These are phyloP conservation scores for Phytophthora chlamydospora DNA, from an alignment of 352 stramenopile genomes.

Conservation along the genomic window DNA sequence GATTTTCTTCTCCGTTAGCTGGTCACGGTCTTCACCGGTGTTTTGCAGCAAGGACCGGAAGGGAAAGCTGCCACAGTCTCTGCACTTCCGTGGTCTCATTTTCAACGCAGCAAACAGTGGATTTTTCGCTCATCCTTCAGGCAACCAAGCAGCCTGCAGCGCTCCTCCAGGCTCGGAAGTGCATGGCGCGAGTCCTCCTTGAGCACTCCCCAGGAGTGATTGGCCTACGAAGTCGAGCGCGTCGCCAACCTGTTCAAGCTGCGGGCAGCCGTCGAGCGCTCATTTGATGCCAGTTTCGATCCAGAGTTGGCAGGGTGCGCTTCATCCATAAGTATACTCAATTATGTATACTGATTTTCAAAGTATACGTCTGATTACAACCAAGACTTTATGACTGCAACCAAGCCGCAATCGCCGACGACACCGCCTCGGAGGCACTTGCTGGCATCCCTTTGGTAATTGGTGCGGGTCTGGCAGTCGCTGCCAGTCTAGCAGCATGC, in stretches of 20 bases:
- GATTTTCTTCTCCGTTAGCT: too few species aligned
- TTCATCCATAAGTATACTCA: background rate
- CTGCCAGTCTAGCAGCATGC: too few species aligned
- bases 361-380: background rate
- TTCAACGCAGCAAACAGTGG: conserved; percentile 12
- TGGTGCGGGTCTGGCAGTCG: too few species aligned
- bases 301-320: background rate
- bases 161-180: too few species aligned
- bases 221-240: too few species aligned
- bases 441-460: too few species aligned
- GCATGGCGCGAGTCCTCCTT: background rate
- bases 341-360: background rate
- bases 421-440: too few species aligned
- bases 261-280: background rate
- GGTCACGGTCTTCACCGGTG: too few species aligned
- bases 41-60: background rate
- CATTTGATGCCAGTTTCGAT: conserved; percentile 10
- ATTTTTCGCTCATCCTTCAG: conserved; percentile 32
- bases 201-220: too few species aligned
- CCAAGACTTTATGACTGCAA: too few species aligned
- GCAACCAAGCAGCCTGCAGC: conserved; percentile 3
- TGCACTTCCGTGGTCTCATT: background rate
- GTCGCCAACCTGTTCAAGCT: too few species aligned
- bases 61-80: conserved; percentile 12
- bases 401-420: too few species aligned